Evolutionary conservation across 2,329 filamentous ascomycete species (phyloP).

Genomic region (Neopestalotiopsis clavispora): DNA sequence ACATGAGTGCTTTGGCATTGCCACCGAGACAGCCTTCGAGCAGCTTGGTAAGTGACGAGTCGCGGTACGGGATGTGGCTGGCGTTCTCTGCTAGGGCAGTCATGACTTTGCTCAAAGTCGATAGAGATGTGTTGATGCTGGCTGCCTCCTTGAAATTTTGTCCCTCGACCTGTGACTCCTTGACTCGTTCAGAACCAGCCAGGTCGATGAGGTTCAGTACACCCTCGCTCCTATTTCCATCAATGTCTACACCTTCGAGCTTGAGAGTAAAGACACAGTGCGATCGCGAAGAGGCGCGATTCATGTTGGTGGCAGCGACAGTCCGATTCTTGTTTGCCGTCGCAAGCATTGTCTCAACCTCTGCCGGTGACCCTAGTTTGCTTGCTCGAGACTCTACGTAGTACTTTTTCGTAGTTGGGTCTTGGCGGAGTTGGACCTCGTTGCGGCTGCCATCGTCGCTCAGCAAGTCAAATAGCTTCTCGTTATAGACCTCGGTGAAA

Average conservation of each 20-base stretch:
- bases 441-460: slow-evolving; percentile 70
- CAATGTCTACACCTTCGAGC: slow-evolving; percentile 68
- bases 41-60: slow-evolving; percentile 27
- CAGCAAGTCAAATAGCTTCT: slow-evolving; percentile 91
- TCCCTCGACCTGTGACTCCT: slow-evolving; percentile 24
- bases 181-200: slow-evolving; percentile 85
- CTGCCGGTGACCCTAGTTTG: slow-evolving; percentile 75
- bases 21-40: slow-evolving; percentile 28
- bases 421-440: slow-evolving; percentile 90
- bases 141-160: slow-evolving; percentile 24
- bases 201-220: slow-evolving; percentile 95
- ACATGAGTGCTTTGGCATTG: slow-evolving; percentile 33
- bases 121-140: slow-evolving; percentile 30
- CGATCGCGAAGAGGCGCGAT: slow-evolving; percentile 90
- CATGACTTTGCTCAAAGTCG: slow-evolving; percentile 23
- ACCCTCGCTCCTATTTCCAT: slow-evolving; percentile 80
- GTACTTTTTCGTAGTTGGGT: slow-evolving; percentile 46
- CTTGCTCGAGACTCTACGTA: slow-evolving; percentile 35
- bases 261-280: slow-evolving; percentile 98
- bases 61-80: slow-evolving; percentile 21
- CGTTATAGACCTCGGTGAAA: slow-evolving; percentile 98
- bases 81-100: slow-evolving; percentile 20
- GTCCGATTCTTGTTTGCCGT: slow-evolving; percentile 86
- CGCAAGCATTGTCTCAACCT: slow-evolving; percentile 79
- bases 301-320: slow-evolving; percentile 96